Base-by-base conservation (phyloP, 2,329 filamentous ascomycete species). In the Fusarium annulatum region DNA sequence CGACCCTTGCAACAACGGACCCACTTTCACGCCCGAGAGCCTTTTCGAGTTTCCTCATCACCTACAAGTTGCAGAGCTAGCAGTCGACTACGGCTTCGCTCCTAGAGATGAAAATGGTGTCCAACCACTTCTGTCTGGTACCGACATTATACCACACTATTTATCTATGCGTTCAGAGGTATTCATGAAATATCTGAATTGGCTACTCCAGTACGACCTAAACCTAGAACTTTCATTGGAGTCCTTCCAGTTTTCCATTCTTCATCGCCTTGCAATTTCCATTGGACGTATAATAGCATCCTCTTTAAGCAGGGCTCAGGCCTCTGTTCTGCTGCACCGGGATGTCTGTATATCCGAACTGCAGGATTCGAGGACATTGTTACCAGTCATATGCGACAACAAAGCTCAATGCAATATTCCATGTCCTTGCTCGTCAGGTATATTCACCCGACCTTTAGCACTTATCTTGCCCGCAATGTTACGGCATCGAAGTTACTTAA, bases 171-270 rank as follows among this genome's bases (percentile, higher is more conserved):
- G n/a, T n/a, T n/a, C n/a, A n/a, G 23, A 23, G 23, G 23, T 23
- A 3, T 23, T 3, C 23, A 26, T 26, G 26, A 26, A 26, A 6
- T 6, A 53, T 16, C 2, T 53, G 9, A 23, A 53, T 16, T 53
- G 51, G 51, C 6, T 53, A 8, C 12, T 39, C 23, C n/a, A n/a
- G n/a, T n/a, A n/a, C n/a, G n/a, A 30, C 3, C 30, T 30, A 30
- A 3, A 3, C 30, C 3, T 3, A 3, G 30, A 30, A 4, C 30
- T 11, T 30, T 30, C 30, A 30, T 30, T 28, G 1, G 8, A 1
- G 2, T 2, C 28, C 1, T 33, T 33, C 30, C 30, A 2, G 3
- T 4, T 33, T 12, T 33, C 30, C 4, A 3, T 14, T 9, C 19
- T 53, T 14, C n/a, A 53, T n/a, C 51, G 34, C 15, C 2, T 16